Evolutionary conservation across 345 rosid species (phyloP).

Genomic region (Euphorbia lathyris): DNA sequence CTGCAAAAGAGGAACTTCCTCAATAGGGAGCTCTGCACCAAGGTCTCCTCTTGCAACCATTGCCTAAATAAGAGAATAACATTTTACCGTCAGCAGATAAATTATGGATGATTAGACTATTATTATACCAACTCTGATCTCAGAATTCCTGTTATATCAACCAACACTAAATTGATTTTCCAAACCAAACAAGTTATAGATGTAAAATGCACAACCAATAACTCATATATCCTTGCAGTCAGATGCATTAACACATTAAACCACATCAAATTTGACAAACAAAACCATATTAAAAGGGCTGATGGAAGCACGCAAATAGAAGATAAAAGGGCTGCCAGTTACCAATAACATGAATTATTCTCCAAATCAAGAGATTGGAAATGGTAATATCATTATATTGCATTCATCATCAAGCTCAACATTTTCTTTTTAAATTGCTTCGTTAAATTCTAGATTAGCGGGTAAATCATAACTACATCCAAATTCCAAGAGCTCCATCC

Average conservation of each 20-base stretch:
- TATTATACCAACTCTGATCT: not conserved
- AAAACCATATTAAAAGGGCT: too few relatives aligned
- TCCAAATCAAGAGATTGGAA: not conserved
- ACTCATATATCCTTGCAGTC: not conserved
- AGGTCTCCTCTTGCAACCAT: slow-evolving; percentile 99
- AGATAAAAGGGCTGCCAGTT: not conserved
- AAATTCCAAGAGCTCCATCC: not conserved
- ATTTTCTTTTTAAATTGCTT: not conserved
- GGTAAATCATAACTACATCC: not conserved
- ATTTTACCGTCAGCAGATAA: slow-evolving; percentile 14
- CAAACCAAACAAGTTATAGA: slow-evolving; percentile 10
- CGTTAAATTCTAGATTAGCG: not conserved
- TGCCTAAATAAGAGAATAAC: slow-evolving; percentile 46
- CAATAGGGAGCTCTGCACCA: slow-evolving; percentile 99
- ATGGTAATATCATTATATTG: too few relatives aligned
- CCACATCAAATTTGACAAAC: not conserved
- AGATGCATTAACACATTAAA: not conserved
- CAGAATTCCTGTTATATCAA: not conserved
- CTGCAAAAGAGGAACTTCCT: slow-evolving; percentile 98
- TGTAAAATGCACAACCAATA: slow-evolving; percentile 2
- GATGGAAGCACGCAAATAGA: not conserved
- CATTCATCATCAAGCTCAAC: not conserved
- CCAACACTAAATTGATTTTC: slow-evolving; percentile 7
- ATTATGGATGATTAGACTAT: slow-evolving; percentile 5
- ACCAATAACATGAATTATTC: not conserved